Conservation (phyloP, 2,329 filamentous ascomycete species). For the Fusarium scirpi region DNA sequence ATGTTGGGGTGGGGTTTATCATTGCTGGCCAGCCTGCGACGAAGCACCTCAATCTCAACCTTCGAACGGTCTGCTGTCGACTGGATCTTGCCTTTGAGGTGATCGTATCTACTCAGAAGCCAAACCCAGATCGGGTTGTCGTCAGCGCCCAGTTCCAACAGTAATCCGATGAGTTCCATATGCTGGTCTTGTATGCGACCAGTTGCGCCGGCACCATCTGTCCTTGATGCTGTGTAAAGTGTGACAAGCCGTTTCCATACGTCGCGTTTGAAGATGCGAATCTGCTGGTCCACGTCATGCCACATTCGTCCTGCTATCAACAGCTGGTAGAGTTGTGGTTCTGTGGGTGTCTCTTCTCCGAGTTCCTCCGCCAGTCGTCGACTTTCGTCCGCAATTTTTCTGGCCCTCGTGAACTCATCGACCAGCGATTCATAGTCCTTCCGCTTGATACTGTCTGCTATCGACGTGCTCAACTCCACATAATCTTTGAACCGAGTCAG, state of each 20-base stretch:
- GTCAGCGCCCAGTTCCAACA: slow-evolving; percentile 93
- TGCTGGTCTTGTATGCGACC: slow-evolving; percentile 80
- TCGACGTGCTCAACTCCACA: slow-evolving; percentile 81
- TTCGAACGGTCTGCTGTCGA: slow-evolving; percentile 85
- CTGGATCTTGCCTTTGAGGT: slow-evolving; percentile 87
- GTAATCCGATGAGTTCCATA: slow-evolving; percentile 88
- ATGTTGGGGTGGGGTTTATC: slow-evolving; percentile 77
- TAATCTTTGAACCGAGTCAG: slow-evolving; percentile 84
- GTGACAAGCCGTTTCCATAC: slow-evolving; percentile 85
- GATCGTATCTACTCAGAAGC: slow-evolving; percentile 89
- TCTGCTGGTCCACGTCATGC: slow-evolving; percentile 90
- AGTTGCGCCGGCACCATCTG: slow-evolving; percentile 57
- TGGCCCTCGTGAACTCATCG: slow-evolving; percentile 87
- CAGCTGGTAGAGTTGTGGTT: slow-evolving; percentile 86
- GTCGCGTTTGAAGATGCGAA: slow-evolving; percentile 88
- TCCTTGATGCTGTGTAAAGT: slow-evolving; percentile 68
- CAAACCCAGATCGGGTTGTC: slow-evolving; percentile 98
- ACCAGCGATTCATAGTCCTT: slow-evolving; percentile 91
- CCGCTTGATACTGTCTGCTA: slow-evolving; percentile 88
- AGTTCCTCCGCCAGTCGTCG: slow-evolving; percentile 72
- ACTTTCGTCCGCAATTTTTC: slow-evolving; percentile 83
- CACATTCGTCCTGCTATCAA: slow-evolving; percentile 93
- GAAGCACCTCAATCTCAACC: slow-evolving; percentile 91
- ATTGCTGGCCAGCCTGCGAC: slow-evolving; percentile 80
- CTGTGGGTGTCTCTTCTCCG: slow-evolving; percentile 70